Conservation (phyloP, 139 green algal genomes). For the Chlamydomonas incerta region DNA sequence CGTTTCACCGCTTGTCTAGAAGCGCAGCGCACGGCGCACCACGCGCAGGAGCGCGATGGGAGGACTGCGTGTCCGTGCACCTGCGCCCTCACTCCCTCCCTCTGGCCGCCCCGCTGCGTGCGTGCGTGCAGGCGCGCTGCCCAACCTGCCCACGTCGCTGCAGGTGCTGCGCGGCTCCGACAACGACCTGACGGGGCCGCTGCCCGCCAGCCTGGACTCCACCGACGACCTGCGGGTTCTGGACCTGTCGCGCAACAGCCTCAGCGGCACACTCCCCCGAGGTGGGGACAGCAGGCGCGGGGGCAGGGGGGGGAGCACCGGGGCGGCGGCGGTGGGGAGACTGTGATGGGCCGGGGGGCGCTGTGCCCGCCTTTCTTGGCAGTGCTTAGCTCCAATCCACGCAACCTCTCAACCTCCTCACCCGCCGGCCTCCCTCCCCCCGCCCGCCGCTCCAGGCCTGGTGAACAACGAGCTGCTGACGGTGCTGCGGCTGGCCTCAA, state of each 20-base stretch:
- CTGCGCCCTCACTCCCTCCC: background rate
- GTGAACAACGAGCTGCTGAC: background rate
- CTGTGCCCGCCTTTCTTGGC: too few relatives aligned
- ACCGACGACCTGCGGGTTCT: slow-evolving; percentile 46
- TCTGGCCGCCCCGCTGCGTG: too few relatives aligned
- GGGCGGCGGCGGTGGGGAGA: too few relatives aligned
- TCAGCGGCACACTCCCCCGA: background rate
- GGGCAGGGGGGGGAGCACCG: background rate
- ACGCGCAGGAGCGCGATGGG: too few relatives aligned
- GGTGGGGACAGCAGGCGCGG: background rate
- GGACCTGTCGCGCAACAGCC: slow-evolving; percentile 40
- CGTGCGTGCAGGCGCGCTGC: background rate
- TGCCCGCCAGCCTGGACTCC: slow-evolving; percentile 53
- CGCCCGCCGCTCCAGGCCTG: too few relatives aligned
- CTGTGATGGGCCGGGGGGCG: too few relatives aligned
- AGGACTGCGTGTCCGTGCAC: too few relatives aligned
- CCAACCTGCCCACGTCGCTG: background rate
- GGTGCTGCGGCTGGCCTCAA: background rate
- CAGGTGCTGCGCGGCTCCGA: slow-evolving; percentile 34
- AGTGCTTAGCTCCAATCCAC: too few relatives aligned
- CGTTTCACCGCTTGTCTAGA: too few relatives aligned
- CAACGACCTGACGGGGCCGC: slow-evolving; percentile 26
- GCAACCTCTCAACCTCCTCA: too few relatives aligned
- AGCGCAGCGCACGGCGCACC: too few relatives aligned
- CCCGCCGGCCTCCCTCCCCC: background rate